A percentile compares a stretch with the other conserved stretches of the same genome.
These are phyloP conservation scores for Ricinus communis DNA, from an alignment of 345 rosid species.

Conservation along the genomic window DNA sequence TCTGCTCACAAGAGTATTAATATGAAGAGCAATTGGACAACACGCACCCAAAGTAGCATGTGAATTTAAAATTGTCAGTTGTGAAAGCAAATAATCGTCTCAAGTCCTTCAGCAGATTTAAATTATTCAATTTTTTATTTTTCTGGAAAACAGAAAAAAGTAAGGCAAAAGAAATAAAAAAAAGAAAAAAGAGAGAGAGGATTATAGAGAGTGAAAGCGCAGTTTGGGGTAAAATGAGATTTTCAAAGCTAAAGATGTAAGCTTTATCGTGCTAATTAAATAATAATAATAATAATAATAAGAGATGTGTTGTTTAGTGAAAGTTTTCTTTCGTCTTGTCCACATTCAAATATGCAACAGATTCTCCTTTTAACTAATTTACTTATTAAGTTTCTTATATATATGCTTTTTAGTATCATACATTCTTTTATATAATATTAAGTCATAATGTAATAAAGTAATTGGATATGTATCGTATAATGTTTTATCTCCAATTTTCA, in stretches of 20 bases:
- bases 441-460: too few relatives aligned
- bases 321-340: constrained; percentile 38
- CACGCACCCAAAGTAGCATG: background rate
- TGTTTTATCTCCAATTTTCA: too few relatives aligned
- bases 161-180: background rate
- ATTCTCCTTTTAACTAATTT: too few relatives aligned
- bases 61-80: background rate
- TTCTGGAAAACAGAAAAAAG: background rate
- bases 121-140: background rate
- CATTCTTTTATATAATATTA: too few relatives aligned
- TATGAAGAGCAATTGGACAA: background rate
- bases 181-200: too few relatives aligned
- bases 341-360: constrained; percentile 30
- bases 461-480: too few relatives aligned
- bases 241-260: constrained; percentile 32
- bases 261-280: constrained; percentile 38
- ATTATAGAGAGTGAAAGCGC: constrained; percentile 9
- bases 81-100: constrained; percentile 20
- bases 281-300: background rate
- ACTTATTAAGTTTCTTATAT: too few relatives aligned
- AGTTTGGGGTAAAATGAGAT: constrained; percentile 27
- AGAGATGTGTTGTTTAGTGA: constrained; percentile 28
- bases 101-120: background rate
- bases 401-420: too few relatives aligned
- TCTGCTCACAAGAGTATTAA: too few relatives aligned